Base-by-base conservation (phyloP, 192 early-diverging fungal species). In the Dissophora ornata region DNA sequence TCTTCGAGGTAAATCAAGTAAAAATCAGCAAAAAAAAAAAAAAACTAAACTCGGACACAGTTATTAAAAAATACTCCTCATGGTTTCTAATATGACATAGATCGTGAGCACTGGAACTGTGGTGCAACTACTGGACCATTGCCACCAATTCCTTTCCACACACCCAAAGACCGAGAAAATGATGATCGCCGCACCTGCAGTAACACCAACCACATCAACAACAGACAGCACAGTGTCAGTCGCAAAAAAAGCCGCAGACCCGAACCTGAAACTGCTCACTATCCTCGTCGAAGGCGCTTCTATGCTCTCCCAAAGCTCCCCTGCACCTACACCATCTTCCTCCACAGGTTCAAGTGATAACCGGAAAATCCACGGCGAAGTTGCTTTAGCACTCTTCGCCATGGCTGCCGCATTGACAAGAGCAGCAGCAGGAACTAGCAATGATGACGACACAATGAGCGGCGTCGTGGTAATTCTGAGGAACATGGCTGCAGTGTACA, bases 1-100 rank as follows among this genome's bases (percentile, higher is more conserved):
- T 83, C 12, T 55, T 71, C n/a, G 56, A 67, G 52, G 81, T 85
- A 79, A 34, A 12, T n/a, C n/a, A n/a, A n/a, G n/a, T n/a, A n/a
- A n/a, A n/a, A n/a, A n/a, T n/a, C n/a, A n/a, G n/a, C n/a, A n/a
- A n/a, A n/a, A n/a, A n/a, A n/a, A n/a, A n/a, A n/a, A n/a, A n/a
- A n/a, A n/a, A n/a, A n/a, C n/a, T n/a, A n/a, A n/a, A n/a, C n/a
- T n/a, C n/a, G n/a, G n/a, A n/a, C n/a, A n/a, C n/a, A n/a, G n/a
- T n/a, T n/a, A n/a, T n/a, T n/a, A n/a, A n/a, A n/a, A n/a, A n/a
- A n/a, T n/a, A n/a, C n/a, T n/a, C n/a, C n/a, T n/a, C n/a, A n/a
- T n/a, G n/a, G n/a, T n/a, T n/a, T n/a, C n/a, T n/a, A n/a, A n/a
- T n/a, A n/a, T n/a, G n/a, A n/a, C n/a, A n/a, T 61, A 68, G 62